Percentiles rank a stretch among this genome's conserved stretches.
phyloP scores from a whole-genome alignment of 2,329 filamentous ascomycete species.

The Aspergillus bombycis region DNA sequence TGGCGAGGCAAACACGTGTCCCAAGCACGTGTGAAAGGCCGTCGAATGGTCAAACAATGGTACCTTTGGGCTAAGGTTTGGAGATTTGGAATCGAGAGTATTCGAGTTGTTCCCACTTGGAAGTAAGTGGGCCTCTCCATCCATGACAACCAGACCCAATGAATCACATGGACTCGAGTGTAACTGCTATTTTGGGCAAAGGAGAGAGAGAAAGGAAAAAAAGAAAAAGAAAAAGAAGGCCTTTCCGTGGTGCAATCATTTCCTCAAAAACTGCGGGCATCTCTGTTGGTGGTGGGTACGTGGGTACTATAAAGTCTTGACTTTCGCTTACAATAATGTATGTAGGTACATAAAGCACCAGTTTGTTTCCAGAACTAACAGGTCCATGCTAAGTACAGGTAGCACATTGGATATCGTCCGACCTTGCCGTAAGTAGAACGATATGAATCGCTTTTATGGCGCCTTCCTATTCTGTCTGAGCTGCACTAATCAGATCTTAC shows the following conservation, averaged over 20 bases:
- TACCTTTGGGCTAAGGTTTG: not conserved
- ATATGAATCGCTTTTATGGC: not conserved
- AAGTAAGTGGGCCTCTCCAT: not conserved
- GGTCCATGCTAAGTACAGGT: too few relatives aligned
- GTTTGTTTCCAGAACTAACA: not conserved
- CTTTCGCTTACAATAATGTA: too few relatives aligned
- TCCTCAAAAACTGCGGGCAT: not conserved
- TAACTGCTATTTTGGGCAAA: not conserved
- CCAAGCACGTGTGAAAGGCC: not conserved
- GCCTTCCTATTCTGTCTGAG: too few relatives aligned
- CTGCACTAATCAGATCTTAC: too few relatives aligned
- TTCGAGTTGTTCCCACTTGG: not conserved
- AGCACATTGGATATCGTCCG: not conserved
- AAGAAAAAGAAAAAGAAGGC: too few relatives aligned
- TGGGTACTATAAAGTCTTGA: not conserved
- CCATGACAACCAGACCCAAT: not conserved
- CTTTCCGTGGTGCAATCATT: too few relatives aligned
- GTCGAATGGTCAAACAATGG: not conserved
- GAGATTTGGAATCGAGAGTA: not conserved
- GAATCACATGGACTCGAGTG: not conserved
- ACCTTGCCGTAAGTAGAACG: not conserved
- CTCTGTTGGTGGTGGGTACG: not conserved
- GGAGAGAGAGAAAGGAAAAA: too few relatives aligned
- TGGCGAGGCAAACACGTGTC: not conserved
- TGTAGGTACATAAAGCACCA: not conserved